Evolutionary conservation across 2,329 filamentous ascomycete genomes (phyloP), one percentile per base, ranked within the genome.

Genomic region (Pseudocercospora musae): DNA sequence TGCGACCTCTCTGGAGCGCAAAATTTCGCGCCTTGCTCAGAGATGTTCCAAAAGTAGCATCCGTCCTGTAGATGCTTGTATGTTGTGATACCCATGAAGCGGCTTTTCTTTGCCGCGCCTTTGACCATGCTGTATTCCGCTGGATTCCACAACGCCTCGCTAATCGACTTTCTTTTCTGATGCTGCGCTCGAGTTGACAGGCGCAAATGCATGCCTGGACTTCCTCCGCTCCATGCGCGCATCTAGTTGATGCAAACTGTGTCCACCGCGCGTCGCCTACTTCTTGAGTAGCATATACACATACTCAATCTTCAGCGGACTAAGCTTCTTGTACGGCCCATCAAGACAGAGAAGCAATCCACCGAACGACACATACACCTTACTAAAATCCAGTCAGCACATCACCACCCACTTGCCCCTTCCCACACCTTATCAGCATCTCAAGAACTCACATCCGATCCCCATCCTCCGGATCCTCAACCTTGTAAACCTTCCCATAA

Each of bases 281-380:
- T 96, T 96, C 87, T 97, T 99, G 70, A 96, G 82, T 64, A 98
- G 84, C 64, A 99, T 85, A 76, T 99, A 99, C 67, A 96, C 87
- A 74, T 96, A 89, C 76, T 99, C 95, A 72, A 97, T 94, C 71
- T 92, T 87, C 73, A 99, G 80, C 27, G 92, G 90, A 33, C 90
- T 96, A 66, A 99, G 86, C 82, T 96, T 97, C 83, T 95, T 96
- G 78, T 96, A 95, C 2, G 95, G 95, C 5, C 96, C 95, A 73
- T 96, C 90, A 60, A 99, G 84, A 71, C 89, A 92, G 79, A 98
- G 88, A 72, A 99, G 79, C 67, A 99, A 81, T 7, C 95, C 95
- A 53, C 95, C 95, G 72, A 97, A 99, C 1, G 92, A 96, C 70
- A 96, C 85, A 78, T 94, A 99, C 27, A 92, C 91, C 76, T 96